Percentiles rank a stretch among this genome's conserved stretches.
Conservation (phyloP, 257 asterid species). For the Solanum piurae region DNA sequence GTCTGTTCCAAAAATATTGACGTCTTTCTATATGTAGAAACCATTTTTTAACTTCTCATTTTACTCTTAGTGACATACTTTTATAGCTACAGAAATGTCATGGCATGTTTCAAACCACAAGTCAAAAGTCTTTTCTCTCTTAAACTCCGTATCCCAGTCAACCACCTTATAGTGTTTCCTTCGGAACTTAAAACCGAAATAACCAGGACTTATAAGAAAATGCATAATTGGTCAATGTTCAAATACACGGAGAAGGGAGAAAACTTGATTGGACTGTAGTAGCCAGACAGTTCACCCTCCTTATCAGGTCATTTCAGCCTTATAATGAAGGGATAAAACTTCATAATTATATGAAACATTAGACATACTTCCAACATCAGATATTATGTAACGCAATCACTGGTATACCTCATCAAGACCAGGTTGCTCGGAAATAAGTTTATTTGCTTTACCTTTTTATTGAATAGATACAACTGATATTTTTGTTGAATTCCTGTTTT, state of each 20-base stretch:
- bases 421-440: not conserved
- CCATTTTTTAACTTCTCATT: not conserved
- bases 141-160: not conserved
- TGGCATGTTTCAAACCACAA: not conserved
- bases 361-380: not conserved
- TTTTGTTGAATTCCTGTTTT: not conserved
- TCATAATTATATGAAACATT: not conserved
- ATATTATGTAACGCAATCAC: not conserved
- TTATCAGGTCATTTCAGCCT: not conserved
- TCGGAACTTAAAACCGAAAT: not conserved
- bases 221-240: not conserved
- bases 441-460: not conserved
- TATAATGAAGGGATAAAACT: not conserved
- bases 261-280: not conserved
- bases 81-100: not conserved
- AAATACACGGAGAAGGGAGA: not conserved
- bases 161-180: not conserved
- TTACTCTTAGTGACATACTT: not conserved
- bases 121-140: not conserved
- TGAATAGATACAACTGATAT: not conserved
- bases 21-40: not conserved
- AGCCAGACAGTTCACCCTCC: not conserved
- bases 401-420: not conserved
- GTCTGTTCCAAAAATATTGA: not conserved
- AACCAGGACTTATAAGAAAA: not conserved